Percentiles rank a stretch among this genome's conserved stretches.
These are phyloP conservation scores for Diaporthe vexans DNA, from an alignment of 2,329 filamentous ascomycete species.

Conservation along the genomic window DNA sequence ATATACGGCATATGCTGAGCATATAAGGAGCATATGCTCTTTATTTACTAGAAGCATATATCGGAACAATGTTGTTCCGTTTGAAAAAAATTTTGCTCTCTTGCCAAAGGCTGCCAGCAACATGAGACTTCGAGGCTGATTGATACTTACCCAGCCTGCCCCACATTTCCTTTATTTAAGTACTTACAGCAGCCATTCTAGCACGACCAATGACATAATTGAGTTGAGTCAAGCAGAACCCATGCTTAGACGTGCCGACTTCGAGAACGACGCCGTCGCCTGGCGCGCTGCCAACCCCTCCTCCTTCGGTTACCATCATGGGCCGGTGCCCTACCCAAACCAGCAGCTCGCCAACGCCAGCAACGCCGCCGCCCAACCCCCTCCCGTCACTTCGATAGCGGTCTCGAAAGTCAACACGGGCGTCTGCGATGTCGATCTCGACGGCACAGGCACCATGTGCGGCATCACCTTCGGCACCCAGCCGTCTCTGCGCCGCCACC, in stretches of 20 bases:
- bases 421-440: background rate
- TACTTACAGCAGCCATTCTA: too few species aligned
- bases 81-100: too few species aligned
- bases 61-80: too few species aligned
- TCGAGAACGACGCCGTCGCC: slow-evolving; percentile 4
- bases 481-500: background rate
- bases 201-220: too few species aligned
- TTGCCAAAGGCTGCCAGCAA: too few species aligned
- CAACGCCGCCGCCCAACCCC: background rate
- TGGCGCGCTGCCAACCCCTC: slow-evolving; percentile 3
- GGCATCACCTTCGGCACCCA: background rate
- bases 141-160: too few species aligned
- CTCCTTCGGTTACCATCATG: background rate
- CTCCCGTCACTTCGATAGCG: too few species aligned
- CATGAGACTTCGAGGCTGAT: too few species aligned
- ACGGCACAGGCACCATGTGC: background rate
- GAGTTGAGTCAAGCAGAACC: background rate
- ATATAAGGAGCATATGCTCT: too few species aligned
- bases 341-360: background rate
- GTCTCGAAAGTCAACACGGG: background rate
- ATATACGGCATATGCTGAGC: too few species aligned
- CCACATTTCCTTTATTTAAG: too few species aligned
- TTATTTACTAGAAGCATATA: too few species aligned
- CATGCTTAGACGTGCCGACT: background rate
- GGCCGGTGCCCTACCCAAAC: background rate